Percentiles rank a stretch among this genome's conserved stretches.
Evolutionary conservation across 768 basidiomycete species (phyloP).

Genomic region (Tulasnella sp.): DNA sequence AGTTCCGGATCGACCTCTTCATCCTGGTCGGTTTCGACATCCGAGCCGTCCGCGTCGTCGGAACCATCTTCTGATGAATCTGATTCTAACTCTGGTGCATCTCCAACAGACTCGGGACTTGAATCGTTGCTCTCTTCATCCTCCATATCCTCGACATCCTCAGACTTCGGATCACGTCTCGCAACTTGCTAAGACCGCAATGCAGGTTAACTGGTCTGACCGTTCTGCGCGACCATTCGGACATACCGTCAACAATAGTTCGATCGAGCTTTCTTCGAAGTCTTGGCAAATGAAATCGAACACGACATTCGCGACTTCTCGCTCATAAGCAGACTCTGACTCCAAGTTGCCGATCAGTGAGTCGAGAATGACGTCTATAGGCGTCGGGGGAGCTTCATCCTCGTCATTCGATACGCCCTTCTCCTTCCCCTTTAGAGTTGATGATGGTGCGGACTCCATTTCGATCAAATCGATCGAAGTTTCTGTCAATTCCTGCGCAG

Average conservation of each 20-base stretch:
- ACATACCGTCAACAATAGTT: conserved; percentile 74
- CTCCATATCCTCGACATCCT: conserved; percentile 27
- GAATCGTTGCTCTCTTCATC: conserved; percentile 26
- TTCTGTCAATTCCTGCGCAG: background rate
- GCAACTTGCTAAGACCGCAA: conserved; percentile 65
- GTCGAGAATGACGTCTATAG: conserved; percentile 81
- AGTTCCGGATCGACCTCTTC: conserved; percentile 44
- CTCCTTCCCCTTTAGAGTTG: conserved; percentile 8
- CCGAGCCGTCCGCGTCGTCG: conserved; percentile 30
- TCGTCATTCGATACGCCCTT: conserved; percentile 25
- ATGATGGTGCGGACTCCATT: background rate
- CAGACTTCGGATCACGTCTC: conserved; percentile 41
- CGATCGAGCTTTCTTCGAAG: conserved; percentile 61
- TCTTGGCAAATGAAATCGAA: conserved; percentile 65
- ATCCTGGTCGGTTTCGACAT: conserved; percentile 26
- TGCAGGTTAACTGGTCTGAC: conserved; percentile 1
- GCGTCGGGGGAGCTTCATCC: conserved; percentile 41
- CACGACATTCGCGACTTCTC: conserved; percentile 68
- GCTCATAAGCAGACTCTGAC: conserved; percentile 47
- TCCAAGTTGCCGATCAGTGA: conserved; percentile 86
- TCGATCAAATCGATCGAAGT: background rate
- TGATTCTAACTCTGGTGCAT: conserved; percentile 24
- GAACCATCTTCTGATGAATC: conserved; percentile 4
- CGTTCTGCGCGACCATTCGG: background rate
- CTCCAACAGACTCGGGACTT: conserved; percentile 29